These are phyloP conservation scores for Globisporangium nodosum DNA, from an alignment of 352 stramenopile species.

Conservation along the genomic window DNA sequence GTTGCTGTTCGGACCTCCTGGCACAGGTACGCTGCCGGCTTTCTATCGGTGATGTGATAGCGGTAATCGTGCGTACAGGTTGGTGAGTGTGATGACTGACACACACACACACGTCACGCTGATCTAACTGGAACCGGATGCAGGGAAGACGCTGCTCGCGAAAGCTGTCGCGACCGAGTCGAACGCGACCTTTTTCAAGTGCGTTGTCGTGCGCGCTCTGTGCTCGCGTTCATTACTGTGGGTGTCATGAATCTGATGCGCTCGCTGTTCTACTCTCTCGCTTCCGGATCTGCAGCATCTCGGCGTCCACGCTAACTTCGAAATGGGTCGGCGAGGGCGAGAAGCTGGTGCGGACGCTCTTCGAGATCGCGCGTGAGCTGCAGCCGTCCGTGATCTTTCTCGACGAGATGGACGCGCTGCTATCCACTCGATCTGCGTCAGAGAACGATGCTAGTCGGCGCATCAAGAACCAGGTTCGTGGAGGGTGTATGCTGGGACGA, in stretches of 20 bases:
- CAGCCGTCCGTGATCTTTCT: slow-evolving; percentile 87
- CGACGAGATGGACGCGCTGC: slow-evolving; percentile 85
- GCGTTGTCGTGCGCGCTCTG: neutral
- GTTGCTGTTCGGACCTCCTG: slow-evolving; percentile 76
- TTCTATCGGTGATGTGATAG: neutral
- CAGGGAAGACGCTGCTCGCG: slow-evolving; percentile 78
- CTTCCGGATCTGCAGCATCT: slow-evolving; percentile 46
- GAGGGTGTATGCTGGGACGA: too few species aligned
- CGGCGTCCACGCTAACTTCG: slow-evolving; percentile 82
- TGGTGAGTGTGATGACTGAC: neutral
- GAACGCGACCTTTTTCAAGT: slow-evolving; percentile 85
- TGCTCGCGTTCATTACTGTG: neutral
- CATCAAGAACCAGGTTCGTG: slow-evolving; percentile 85
- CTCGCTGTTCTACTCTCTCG: neutral
- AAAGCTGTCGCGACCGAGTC: slow-evolving; percentile 81
- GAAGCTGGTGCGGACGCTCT: slow-evolving; percentile 93
- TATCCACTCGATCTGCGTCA: slow-evolving; percentile 62
- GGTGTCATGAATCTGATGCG: neutral
- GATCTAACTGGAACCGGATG: neutral
- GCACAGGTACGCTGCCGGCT: slow-evolving; percentile 38
- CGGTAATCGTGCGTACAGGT: neutral
- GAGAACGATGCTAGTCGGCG: slow-evolving; percentile 85
- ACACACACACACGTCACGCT: neutral
- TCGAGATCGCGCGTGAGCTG: slow-evolving; percentile 85
- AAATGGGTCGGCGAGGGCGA: slow-evolving; percentile 92